A percentile compares a stretch with the other conserved stretches of the same genome.
phyloP scores from a whole-genome alignment of 345 rosid genomes.

The Carallia pectinifolia region DNA sequence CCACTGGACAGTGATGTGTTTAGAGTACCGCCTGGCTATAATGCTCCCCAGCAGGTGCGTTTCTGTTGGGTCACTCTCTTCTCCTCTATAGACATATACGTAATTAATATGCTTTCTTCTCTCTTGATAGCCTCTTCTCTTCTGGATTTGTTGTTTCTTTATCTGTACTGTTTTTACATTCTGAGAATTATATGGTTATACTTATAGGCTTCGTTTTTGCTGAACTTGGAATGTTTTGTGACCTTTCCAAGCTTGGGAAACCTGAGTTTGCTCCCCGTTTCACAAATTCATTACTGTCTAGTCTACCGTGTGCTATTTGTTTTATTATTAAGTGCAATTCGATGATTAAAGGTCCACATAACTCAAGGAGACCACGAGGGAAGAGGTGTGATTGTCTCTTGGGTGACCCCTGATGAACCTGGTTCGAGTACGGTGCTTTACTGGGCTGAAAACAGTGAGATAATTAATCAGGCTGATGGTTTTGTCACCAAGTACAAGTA shows the following conservation, averaged over 20 bases:
- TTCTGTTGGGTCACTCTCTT: background rate
- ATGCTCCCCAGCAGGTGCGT: conserved; percentile 74
- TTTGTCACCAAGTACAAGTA: conserved; percentile 45
- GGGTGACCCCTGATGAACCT: conserved; percentile 72
- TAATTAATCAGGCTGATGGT: conserved; percentile 47
- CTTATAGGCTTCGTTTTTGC: too few relatives aligned
- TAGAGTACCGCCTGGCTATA: conserved; percentile 65
- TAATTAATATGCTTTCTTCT: background rate
- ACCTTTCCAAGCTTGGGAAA: background rate
- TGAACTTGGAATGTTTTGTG: background rate
- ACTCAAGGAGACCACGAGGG: conserved; percentile 90
- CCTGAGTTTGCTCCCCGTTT: too few relatives aligned
- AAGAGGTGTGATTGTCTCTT: conserved; percentile 69
- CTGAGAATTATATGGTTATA: background rate
- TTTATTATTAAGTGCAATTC: background rate
- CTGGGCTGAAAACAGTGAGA: conserved; percentile 52
- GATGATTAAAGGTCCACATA: conserved; percentile 57
- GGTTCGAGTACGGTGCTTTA: conserved; percentile 64
- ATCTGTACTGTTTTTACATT: background rate
- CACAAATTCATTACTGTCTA: background rate
- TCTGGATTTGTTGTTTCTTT: background rate
- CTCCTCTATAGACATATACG: too few relatives aligned
- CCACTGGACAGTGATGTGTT: conserved; percentile 82
- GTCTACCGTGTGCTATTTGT: background rate
- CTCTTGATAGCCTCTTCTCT: background rate